phyloP scores from a whole-genome alignment of 305 asterid genomes.

The Solanum chacoense region DNA sequence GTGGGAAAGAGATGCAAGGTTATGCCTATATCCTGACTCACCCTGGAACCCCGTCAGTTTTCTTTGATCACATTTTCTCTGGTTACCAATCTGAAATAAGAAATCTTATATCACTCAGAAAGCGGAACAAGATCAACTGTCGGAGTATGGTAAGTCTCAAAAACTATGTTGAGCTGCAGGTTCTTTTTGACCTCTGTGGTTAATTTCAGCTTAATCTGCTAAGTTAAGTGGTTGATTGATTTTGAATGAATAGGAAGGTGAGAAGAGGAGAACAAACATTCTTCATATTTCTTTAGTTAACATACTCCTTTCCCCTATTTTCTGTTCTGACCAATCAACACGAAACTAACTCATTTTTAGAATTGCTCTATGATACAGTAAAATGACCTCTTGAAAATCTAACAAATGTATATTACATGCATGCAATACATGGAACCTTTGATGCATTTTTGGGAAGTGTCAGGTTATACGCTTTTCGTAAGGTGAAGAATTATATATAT shows the following conservation, averaged over 20 bases:
- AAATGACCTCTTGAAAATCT: not conserved
- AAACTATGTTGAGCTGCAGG: not conserved
- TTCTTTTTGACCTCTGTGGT: not conserved
- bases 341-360: not conserved
- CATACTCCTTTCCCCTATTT: not conserved
- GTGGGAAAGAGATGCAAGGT: conserved; percentile 97
- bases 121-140: conserved; percentile 65
- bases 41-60: conserved; percentile 89
- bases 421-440: not conserved
- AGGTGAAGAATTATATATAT: not conserved
- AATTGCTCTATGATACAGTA: not conserved
- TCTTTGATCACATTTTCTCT: conserved; percentile 80
- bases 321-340: not conserved
- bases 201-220: not conserved
- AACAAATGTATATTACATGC: not conserved
- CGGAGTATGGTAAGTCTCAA: conserved; percentile 67
- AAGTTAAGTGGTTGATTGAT: not conserved
- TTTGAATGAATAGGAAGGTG: not conserved
- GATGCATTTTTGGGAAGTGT: not conserved
- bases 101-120: conserved; percentile 57
- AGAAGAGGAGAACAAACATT: not conserved
- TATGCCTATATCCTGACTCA: conserved; percentile 89
- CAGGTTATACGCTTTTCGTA: not conserved
- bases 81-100: conserved; percentile 41
- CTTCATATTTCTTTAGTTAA: not conserved